Base-by-base conservation (phyloP, 768 basidiomycete genomes). In the Hysterangium stoloniferum region DNA sequence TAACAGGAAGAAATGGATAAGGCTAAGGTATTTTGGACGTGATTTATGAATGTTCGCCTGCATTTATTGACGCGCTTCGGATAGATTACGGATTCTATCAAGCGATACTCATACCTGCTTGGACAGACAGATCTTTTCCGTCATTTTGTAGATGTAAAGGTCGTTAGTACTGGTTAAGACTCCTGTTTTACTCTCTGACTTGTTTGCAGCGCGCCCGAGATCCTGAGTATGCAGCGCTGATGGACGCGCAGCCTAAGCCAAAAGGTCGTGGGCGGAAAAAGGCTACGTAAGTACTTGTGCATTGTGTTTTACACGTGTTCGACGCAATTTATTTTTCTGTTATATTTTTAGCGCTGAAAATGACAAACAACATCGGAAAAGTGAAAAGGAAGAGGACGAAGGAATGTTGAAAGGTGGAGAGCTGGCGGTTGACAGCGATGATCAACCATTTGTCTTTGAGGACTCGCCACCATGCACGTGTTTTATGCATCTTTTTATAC, bases 111-210 rank as follows among this genome's bases (percentile, higher is more conserved):
- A 2, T 98, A 97, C 66, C 79, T 98, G n/a, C 77, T 99, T 1
- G 96, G 96, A 6, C 94, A 99, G 65, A 98, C 95, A 0, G 96
- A 98, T 57, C 74, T 98, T 17, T 99, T 99, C 74, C 91, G 92
- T 59, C 95, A 98, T 66, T 98, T 98, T 62, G 89, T 97, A 6
- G 92, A 97, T 64, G 84, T 97, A 67, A 96, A 96, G 78, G 91
- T 87, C 19, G 24, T 71, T 55, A 37, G 4, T 45, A 31, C 29
- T 44, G 25, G 6, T n/a, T n/a, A n/a, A 31, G 24, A 6, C 9
- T 45, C 32, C 17, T 38, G 15, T 15, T 19, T 32, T 31, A 9
- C 19, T n/a, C n/a, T n/a, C 4, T 25, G 7, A 31, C 12, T 28
- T 24, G 13, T 24, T n/a, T 37, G 15, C 63, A 94, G 87, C 79